These are phyloP conservation scores for Schizochytrium sp. DNA, from an alignment of 108 stramenopile genomes.

Conservation along the genomic window DNA sequence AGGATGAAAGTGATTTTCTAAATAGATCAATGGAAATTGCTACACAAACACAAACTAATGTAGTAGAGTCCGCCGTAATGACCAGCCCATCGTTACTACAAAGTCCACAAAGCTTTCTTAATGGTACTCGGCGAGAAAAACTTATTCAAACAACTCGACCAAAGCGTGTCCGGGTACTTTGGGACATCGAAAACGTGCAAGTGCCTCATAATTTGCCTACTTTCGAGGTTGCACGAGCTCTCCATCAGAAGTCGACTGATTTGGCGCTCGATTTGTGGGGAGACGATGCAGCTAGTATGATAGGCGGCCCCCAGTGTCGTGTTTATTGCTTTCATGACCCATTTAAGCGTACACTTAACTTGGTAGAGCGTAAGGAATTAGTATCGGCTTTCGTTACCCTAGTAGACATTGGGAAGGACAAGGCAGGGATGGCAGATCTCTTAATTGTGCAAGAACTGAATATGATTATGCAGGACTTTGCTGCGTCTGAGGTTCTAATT, in stretches of 20 bases:
- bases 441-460: conserved; percentile 34
- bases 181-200: conserved; percentile 47
- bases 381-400: conserved; percentile 51
- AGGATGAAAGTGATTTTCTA: too few species aligned
- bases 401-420: conserved; percentile 36
- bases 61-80: too few species aligned
- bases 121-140: not conserved
- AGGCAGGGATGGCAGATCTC: conserved; percentile 45
- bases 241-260: not conserved
- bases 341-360: not conserved
- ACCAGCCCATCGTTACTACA: too few species aligned
- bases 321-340: conserved; percentile 46
- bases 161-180: conserved; percentile 15
- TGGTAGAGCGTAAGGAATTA: not conserved
- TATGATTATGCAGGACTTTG: conserved; percentile 28
- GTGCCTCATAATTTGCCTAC: not conserved
- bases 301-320: not conserved
- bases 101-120: too few species aligned
- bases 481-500: not conserved
- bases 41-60: too few species aligned
- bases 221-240: conserved; percentile 10
- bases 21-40: too few species aligned
- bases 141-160: not conserved
- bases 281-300: not conserved
- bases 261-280: not conserved